Percentiles rank a stretch among this genome's conserved stretches.
Evolutionary conservation across 768 basidiomycete genomes (phyloP).

Genomic region (Suillus discolor): DNA sequence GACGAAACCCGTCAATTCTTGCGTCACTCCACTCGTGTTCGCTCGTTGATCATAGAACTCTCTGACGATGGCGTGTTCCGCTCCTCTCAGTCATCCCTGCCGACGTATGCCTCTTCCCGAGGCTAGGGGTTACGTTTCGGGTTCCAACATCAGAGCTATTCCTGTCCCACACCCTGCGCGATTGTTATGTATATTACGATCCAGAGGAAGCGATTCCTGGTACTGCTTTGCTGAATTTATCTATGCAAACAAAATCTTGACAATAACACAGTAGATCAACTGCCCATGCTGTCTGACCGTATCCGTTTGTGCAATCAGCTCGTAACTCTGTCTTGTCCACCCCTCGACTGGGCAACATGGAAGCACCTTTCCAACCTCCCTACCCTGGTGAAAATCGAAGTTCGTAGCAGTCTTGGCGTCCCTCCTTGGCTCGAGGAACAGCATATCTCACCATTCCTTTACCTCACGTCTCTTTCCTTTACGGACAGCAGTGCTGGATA

Average conservation of each 20-base stretch:
- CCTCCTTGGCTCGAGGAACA: background rate
- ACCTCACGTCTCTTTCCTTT: background rate
- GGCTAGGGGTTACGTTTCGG: background rate
- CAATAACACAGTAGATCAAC: background rate
- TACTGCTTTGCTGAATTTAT: background rate
- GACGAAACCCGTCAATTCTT: background rate
- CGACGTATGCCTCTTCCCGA: background rate
- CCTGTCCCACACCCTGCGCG: background rate
- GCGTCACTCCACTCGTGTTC: background rate
- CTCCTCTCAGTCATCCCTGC: background rate
- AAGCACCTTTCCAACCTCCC: background rate
- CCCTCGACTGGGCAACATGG: background rate
- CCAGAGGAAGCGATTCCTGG: background rate
- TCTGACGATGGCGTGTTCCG: background rate
- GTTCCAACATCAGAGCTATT: background rate
- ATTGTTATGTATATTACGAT: background rate
- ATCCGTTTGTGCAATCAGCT: background rate
- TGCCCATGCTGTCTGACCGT: background rate
- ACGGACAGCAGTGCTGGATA: background rate
- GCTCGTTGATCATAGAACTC: background rate
- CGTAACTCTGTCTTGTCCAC: background rate
- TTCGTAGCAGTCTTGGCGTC: background rate
- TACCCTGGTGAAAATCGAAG: background rate
- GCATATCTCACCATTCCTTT: background rate
- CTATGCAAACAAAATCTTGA: background rate